Base-by-base conservation (phyloP, 2,329 filamentous ascomycete genomes). In the Nemania diffusa region DNA sequence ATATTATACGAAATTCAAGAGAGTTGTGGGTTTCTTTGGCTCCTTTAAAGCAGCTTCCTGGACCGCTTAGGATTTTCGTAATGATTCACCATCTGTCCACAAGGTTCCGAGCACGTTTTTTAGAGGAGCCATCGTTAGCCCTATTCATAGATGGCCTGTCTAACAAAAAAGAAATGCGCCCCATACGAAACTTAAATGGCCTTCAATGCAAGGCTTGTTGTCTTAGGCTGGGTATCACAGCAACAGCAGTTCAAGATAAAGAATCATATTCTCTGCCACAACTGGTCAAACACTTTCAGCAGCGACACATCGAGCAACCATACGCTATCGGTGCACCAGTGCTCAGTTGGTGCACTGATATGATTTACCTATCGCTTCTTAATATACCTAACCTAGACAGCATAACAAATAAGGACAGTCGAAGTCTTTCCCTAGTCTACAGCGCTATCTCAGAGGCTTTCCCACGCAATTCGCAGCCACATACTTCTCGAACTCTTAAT, bases 11-110 rank as follows among this genome's bases (percentile, higher is more conserved):
- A 48, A 83, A 85, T 73, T 85, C 88, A 4, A 84, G 86, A 65
- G 85, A 88, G 26, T 78, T 91, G 40, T 94, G 91, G 90, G 85
- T 86, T 68, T 79, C 82, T 24, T 85, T 90, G 2, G 84, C 84
- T 7, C 83, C 83, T 2, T 81, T 92, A 69, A 87, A 87, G 71
- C 85, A 89, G 57, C 79, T 93, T 17, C 85, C 89, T 15, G 85
- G 86, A 44, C 86, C 85, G 67, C 83, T 92, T 53, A 88, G 88
- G 70, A 83, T 92, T 17, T 86, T 87, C 67, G 84, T 88, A 53
- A 81, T 92, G 9, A 83, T 94, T 48, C 84, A 91, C 74, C 88
- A 91, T 75, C 79, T 89, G 58, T 82, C 86, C 63, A 83, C 84
- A 62, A 83, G 82, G 40, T 92, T 90, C 73, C 81, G 84, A 50